These are phyloP conservation scores for Rosa rugosa DNA, from an alignment of 306 rosid species.

Conservation along the genomic window DNA sequence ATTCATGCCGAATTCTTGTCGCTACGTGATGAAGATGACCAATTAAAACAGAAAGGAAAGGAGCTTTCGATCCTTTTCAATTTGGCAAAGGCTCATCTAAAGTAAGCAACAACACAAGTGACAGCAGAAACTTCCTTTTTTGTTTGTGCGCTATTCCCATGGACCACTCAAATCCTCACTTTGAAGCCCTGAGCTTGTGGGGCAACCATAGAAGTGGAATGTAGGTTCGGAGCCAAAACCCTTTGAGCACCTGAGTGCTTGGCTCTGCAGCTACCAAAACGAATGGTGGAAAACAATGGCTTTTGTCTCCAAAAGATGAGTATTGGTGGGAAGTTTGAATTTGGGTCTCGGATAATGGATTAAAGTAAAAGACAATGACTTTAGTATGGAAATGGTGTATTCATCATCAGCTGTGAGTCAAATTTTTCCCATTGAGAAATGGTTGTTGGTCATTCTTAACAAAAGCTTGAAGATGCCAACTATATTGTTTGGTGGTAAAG, in stretches of 20 bases:
- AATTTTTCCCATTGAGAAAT: background rate
- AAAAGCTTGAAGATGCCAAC: background rate
- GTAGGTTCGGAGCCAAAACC: background rate
- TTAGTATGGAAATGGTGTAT: background rate
- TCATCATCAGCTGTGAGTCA: conserved; percentile 1
- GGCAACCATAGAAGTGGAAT: background rate
- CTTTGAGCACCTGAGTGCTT: background rate
- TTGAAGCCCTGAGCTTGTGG: background rate
- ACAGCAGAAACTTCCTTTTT: background rate
- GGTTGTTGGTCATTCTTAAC: background rate
- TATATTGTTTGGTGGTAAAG: background rate
- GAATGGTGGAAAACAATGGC: background rate
- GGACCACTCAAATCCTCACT: background rate
- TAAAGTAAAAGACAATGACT: background rate
- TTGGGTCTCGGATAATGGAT: no score
- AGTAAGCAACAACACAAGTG: background rate
- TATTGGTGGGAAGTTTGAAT: background rate
- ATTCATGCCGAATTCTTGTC: background rate
- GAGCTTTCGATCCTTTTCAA: background rate
- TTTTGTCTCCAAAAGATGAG: background rate
- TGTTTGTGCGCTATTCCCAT: background rate
- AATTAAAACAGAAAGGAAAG: background rate
- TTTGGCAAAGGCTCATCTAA: background rate
- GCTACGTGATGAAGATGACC: background rate
- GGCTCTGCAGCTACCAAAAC: background rate